Conservation (phyloP, 108 stramenopile species). For the Skeletonema menzelii region DNA sequence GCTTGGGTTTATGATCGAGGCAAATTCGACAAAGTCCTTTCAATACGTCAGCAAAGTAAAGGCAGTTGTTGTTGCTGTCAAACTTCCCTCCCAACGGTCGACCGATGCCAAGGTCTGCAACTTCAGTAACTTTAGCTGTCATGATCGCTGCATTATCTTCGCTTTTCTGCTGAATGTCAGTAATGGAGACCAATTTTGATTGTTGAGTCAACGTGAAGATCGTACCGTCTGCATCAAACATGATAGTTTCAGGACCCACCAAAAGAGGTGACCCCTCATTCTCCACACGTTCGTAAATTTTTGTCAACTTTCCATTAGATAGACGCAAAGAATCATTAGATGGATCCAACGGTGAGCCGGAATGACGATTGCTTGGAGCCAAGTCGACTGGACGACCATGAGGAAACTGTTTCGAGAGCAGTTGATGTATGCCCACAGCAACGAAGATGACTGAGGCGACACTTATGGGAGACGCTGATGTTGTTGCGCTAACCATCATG, state of each 20-base stretch:
- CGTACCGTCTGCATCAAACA: slow-evolving; percentile 49
- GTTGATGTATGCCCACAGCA: background rate
- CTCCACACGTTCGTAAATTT: slow-evolving; percentile 56
- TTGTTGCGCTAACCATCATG: background rate
- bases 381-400: background rate
- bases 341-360: slow-evolving; percentile 9
- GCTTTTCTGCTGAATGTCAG: slow-evolving; percentile 28
- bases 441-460: background rate
- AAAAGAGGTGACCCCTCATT: slow-evolving; percentile 31
- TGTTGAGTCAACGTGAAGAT: slow-evolving; percentile 63
- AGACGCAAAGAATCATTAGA: slow-evolving; percentile 24
- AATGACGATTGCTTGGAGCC: background rate
- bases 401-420: background rate
- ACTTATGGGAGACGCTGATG: background rate
- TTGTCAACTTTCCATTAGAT: slow-evolving; percentile 48
- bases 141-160: slow-evolving; percentile 15
- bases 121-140: slow-evolving; percentile 45
- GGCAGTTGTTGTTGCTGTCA: slow-evolving; percentile 50
- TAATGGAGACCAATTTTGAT: slow-evolving; percentile 48
- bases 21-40: slow-evolving; percentile 61
- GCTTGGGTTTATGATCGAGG: slow-evolving; percentile 2
- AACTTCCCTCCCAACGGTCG: slow-evolving; percentile 68
- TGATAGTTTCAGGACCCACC: slow-evolving; percentile 59
- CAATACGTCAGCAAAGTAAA: slow-evolving; percentile 72
- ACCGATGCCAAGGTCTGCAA: slow-evolving; percentile 58